Evolutionary conservation across 1,139 yeast genomes (phyloP).

Genomic region (Lodderomyces metapsilosis): DNA sequence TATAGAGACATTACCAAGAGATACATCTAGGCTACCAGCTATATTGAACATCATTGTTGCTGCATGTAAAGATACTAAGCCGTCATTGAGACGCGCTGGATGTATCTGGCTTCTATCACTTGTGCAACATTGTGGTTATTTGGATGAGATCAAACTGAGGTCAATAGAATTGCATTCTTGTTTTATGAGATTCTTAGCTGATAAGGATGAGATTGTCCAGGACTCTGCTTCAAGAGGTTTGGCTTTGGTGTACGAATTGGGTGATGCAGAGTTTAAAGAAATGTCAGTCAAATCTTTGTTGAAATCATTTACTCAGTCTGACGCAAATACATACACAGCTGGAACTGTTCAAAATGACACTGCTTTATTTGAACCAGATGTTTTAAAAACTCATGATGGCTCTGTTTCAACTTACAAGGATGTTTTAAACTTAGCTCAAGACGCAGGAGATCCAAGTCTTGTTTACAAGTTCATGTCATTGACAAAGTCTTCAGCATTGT

Average conservation of each 20-base stretch:
- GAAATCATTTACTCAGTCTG: constrained; percentile 73
- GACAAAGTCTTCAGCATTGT: constrained; percentile 82
- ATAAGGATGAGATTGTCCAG: constrained; percentile 79
- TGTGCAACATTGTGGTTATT: constrained; percentile 67
- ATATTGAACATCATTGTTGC: constrained; percentile 50
- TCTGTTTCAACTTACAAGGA: constrained; percentile 88
- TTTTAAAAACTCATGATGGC: constrained; percentile 76
- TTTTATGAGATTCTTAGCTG: constrained; percentile 74
- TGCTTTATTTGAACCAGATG: constrained; percentile 80
- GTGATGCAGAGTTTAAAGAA: constrained; percentile 67
- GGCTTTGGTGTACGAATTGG: constrained; percentile 76
- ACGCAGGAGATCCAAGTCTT: constrained; percentile 91
- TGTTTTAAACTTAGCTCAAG: constrained; percentile 81
- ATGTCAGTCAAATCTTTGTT: constrained; percentile 73
- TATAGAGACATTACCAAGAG: constrained; percentile 18
- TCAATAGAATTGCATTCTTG: constrained; percentile 64
- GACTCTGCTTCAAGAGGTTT: constrained; percentile 92
- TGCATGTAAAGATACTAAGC: constrained; percentile 65
- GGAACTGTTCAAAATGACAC: constrained; percentile 81
- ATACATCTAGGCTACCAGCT: constrained; percentile 25
- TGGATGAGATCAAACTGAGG: constrained; percentile 38
- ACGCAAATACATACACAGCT: constrained; percentile 51
- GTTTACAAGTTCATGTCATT: constrained; percentile 93
- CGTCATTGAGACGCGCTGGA: constrained; percentile 68
- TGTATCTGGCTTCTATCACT: constrained; percentile 86